Evolutionary conservation across 352 stramenopile genomes (phyloP), one percentile per base, ranked within the genome.

Genomic region (Phytophthora sansomeana): DNA sequence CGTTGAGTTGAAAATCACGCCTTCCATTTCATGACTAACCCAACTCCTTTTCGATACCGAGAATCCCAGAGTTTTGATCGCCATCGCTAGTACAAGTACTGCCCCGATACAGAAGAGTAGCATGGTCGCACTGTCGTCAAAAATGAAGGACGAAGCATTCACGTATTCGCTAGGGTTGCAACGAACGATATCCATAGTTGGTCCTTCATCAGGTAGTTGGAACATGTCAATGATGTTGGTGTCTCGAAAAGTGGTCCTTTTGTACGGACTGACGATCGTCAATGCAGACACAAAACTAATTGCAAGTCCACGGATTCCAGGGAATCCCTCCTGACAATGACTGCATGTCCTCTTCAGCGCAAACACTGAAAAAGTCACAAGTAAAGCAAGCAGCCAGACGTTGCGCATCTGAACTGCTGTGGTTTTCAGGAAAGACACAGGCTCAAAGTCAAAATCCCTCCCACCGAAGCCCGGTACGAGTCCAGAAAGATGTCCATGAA

Each of bases 381-480:
- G 28, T 8, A 83, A 36, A 21, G 70, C 76, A 16, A 87, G 44
- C 16, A 83, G 13, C 76, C 74, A 87, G 3, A 83, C 68, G 4
- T 63, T 78, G 7, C 78, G 74, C 74, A 87, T 85, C 35, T 83
- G 76, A 16, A 76, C 54, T 4, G 70, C 69, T n/a, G 69, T 56
- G 14, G 72, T 60, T 1, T 68, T 53, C 4, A 74, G 10, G 44
- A 81, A 84, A 0, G 52, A 33, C 47, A 75, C 6, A 21, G 68
- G 3, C 11, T 72, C 53, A 13, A 82, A 68, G n/a, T 67, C 68
- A 11, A 17, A 4, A 43, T 36, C 16, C 54, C 54, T 24, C 62
- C 63, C 6, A 74, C 29, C 1, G 74, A 66, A 10, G 76, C 55
- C 67, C 68, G 82, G 10, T 71, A 69, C 29, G 57, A 62, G 28